Base-by-base conservation (phyloP, 768 basidiomycete species). In the Phaffia tasmanica region DNA sequence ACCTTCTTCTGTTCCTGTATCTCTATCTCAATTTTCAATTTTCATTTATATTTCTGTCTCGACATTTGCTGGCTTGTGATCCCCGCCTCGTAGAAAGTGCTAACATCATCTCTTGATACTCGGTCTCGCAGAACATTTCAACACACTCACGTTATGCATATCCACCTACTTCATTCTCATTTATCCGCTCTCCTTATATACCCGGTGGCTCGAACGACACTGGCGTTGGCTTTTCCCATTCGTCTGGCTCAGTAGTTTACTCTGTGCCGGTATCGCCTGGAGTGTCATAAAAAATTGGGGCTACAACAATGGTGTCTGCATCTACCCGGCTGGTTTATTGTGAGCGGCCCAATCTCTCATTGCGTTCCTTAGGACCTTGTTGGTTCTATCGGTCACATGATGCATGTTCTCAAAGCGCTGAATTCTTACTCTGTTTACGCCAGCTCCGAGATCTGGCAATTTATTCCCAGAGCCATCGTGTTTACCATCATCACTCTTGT, bases 151-250 rank as follows among this genome's bases (percentile, higher is more conserved):
- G n/a, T 68, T 77, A 2, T 75, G 75, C 42, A 58, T 74, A 15
- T 73, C 73, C 25, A 77, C 77, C 0, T 77, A 73, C 54, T 71
- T 77, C 70, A 76, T 77, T 66, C 71, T 77, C 29, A 74, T 76
- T 59, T 73, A 76, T 56, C 77, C 77, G 14, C 65, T 77, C 35
- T 71, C 72, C 49, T 32, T 62, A 61, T 46, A 72, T 18, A 77
- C 77, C 0, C 59, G 73, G 19, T 62, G 69, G 58, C 57, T 77
- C 21, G 76, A 77, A 58, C 65, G 68, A 29, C 66, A 69, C 11
- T 77, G 76, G 76, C 68, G 64, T n/a, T 70, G 60, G 35, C 66
- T 74, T 2, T 74, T 74, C 62, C 62, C 72, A 3, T 32, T 73
- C 19, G 71, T 76, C 42, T 77, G 75, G 74, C 59, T 69, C 5